Evolutionary conservation across 208 protist species (phyloP).

Genomic region (Angomonas deanei): DNA sequence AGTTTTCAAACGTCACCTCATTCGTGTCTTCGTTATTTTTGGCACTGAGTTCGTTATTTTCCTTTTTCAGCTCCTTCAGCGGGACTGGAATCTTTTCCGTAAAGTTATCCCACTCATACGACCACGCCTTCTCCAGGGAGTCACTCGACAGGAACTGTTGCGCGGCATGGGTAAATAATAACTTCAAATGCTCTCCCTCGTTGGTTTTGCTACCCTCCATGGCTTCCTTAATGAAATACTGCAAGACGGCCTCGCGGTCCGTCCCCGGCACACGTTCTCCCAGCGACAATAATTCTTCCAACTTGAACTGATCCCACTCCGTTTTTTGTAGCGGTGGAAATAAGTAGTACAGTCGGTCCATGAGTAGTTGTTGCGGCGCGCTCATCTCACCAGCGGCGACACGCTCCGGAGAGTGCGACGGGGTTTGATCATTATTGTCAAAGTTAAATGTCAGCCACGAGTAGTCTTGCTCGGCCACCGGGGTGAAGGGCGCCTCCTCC

Average conservation of each 20-base stretch:
- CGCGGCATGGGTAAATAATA: conserved; percentile 13
- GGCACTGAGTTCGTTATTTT: neutral
- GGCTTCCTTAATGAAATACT: conserved; percentile 22
- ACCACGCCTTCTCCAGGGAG: conserved; percentile 19
- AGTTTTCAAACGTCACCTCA: conserved; percentile 28
- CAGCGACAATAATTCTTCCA: conserved; percentile 35
- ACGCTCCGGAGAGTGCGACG: too few relatives aligned
- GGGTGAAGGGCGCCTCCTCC: neutral
- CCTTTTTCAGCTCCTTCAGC: conserved; percentile 16
- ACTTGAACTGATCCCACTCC: conserved; percentile 13
- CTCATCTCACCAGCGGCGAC: too few relatives aligned
- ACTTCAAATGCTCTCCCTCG: neutral
- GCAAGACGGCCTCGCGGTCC: conserved; percentile 21
- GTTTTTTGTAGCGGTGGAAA: conserved; percentile 33
- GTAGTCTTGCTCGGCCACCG: neutral
- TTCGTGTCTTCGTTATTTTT: neutral
- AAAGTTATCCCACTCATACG: conserved; percentile 57
- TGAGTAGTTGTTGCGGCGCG: conserved; percentile 5
- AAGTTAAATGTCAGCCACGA: too few relatives aligned
- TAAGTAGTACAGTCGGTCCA: conserved; percentile 24
- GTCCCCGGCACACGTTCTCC: conserved; percentile 44
- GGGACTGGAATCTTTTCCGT: conserved; percentile 25
- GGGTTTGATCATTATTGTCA: too few relatives aligned
- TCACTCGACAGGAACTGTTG: conserved; percentile 10
- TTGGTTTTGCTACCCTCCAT: neutral